Conservation (phyloP, 129 eudicot genomes). For the Oenanthe sinensis region DNA sequence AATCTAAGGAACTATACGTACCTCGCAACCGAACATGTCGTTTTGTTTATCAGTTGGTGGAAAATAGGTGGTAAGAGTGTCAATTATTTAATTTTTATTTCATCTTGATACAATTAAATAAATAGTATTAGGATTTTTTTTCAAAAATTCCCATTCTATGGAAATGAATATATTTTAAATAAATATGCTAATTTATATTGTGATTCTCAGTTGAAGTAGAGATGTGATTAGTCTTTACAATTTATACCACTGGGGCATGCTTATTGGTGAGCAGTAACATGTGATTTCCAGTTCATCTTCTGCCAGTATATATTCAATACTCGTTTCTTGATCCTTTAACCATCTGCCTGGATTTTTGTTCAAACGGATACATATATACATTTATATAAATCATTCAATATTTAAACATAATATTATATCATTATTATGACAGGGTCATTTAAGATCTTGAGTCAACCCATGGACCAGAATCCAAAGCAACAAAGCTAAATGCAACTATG, state of each 20-base stretch:
- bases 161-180: too few relatives aligned
- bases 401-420: background rate
- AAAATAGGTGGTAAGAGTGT: too few relatives aligned
- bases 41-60: too few relatives aligned
- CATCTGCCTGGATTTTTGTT: background rate
- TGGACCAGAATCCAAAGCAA: conserved; percentile 7
- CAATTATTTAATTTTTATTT: too few relatives aligned
- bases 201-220: too few relatives aligned
- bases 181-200: too few relatives aligned
- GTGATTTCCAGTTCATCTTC: conserved; percentile 8
- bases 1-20: background rate
- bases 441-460: conserved; percentile 5
- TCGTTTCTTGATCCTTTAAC: background rate
- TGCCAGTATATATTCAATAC: background rate
- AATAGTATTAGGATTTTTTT: too few relatives aligned
- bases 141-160: too few relatives aligned
- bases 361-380: background rate
- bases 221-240: background rate
- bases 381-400: background rate
- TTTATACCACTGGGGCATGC: background rate
- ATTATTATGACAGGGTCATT: background rate
- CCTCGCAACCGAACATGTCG: background rate
- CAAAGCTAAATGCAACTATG: background rate
- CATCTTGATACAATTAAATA: too few relatives aligned
- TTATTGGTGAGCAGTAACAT: background rate